These are phyloP conservation scores for Wickerhamomyces subpelliculosus DNA, from an alignment of 805 yeast species.

Conservation along the genomic window DNA sequence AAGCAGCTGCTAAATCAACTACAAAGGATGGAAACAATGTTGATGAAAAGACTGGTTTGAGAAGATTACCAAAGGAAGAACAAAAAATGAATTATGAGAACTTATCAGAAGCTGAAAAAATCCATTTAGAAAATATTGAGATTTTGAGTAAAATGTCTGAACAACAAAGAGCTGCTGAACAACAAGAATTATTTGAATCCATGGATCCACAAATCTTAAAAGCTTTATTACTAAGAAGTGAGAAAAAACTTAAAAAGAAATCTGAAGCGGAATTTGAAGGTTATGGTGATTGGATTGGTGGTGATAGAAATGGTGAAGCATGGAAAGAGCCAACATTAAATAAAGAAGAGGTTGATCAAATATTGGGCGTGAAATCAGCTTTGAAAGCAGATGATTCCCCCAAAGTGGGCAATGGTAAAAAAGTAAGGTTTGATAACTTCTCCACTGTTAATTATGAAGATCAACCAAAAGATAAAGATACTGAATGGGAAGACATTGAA, in stretches of 20 bases:
- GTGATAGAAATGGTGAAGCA: conserved; percentile 16
- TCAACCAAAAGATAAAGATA: conserved; percentile 19
- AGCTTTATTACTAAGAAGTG: conserved; percentile 49
- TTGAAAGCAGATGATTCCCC: conserved; percentile 1
- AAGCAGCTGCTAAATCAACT: conserved; percentile 87
- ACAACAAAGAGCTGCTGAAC: conserved; percentile 57
- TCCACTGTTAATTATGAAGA: conserved; percentile 16
- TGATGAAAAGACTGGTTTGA: conserved; percentile 70
- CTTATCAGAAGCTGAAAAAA: conserved; percentile 60
- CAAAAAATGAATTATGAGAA: conserved; percentile 42
- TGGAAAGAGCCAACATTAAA: conserved; percentile 18
- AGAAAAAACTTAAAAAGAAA: conserved; percentile 29
- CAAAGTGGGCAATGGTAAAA: conserved; percentile 15
- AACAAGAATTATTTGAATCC: conserved; percentile 56
- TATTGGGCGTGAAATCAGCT: conserved; percentile 9
- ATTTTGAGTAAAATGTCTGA: conserved; percentile 54
- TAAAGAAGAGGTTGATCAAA: conserved; percentile 11
- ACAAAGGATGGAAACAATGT: conserved; percentile 86
- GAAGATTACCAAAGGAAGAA: conserved; percentile 83
- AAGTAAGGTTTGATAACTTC: conserved; percentile 28
- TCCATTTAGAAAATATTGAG: conserved; percentile 69
- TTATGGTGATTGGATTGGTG: conserved; percentile 25
- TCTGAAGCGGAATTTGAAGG: conserved; percentile 16
- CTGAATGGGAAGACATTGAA: conserved; percentile 44
- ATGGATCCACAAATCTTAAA: conserved; percentile 66